Percentiles rank a stretch among this genome's conserved stretches.
Evolutionary conservation across 2,329 filamentous ascomycete genomes (phyloP).

Genomic region (Xylaria sp.): DNA sequence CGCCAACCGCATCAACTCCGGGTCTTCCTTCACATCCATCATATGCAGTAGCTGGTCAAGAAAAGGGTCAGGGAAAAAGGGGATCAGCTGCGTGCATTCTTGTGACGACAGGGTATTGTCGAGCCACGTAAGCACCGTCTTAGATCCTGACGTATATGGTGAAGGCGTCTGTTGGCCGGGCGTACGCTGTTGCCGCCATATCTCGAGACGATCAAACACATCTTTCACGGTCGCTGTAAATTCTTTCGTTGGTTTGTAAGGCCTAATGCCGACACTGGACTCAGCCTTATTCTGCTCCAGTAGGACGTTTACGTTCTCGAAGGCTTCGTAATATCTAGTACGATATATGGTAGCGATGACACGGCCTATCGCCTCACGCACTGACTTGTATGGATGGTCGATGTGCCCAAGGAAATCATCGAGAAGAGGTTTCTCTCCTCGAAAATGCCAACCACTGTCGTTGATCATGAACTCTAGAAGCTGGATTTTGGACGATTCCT

Average conservation of each 20-base stretch:
- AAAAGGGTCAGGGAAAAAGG: constrained; percentile 88
- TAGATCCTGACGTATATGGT: constrained; percentile 92
- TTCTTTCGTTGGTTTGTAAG: constrained; percentile 79
- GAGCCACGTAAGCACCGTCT: constrained; percentile 94
- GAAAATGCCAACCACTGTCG: constrained; percentile 96
- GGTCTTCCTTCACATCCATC: constrained; percentile 99
- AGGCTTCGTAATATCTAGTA: constrained; percentile 92
- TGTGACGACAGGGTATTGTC: constrained; percentile 89
- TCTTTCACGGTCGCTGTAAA: constrained; percentile 74
- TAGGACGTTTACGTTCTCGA: constrained; percentile 76
- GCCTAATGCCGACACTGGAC: constrained; percentile 82
- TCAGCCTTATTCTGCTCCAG: constrained; percentile 78
- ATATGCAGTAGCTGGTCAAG: constrained; percentile 95
- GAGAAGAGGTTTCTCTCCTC: constrained; percentile 83
- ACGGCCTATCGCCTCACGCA: constrained; percentile 91
- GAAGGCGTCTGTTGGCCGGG: constrained; percentile 93
- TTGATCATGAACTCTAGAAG: constrained; percentile 86
- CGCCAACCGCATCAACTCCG: constrained; percentile 89
- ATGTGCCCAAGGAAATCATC: constrained; percentile 89
- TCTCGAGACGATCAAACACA: constrained; percentile 80
- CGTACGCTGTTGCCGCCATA: constrained; percentile 82
- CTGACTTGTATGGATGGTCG: constrained; percentile 97
- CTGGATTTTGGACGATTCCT: constrained; percentile 95
- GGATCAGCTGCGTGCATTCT: constrained; percentile 87
- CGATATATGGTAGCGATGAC: constrained; percentile 88